Evolutionary conservation across 2,329 filamentous ascomycete genomes (phyloP), one percentile per base, ranked within the genome.

Genomic region (Lecanicillium sp.): DNA sequence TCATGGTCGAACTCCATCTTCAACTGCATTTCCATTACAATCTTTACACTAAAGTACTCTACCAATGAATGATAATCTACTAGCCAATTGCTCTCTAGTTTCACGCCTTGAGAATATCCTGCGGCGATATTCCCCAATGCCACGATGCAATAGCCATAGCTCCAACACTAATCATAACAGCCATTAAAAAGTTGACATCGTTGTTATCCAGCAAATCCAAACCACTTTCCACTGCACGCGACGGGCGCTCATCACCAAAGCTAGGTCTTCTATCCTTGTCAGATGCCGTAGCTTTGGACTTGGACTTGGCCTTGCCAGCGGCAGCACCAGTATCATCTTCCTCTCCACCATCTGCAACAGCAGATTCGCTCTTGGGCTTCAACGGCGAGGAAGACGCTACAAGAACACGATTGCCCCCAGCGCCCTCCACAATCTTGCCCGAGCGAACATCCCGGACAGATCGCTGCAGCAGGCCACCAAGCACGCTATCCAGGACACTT

Each of bases 121-220:
- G 50, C 12, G 78, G 52, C 6, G 75, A 70, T 17, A 80, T 52
- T 4, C 61, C 67, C 78, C 78, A 83, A 43, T 73, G 70, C 73
- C 70, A 78, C 32, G 69, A 63, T 20, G 74, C 78, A 25, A 76
- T 60, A 0, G 64, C 67, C 77, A 96, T 94, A 4, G 80, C 84
- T 4, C 81, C 76, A 14, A 88, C 47, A 55, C 85, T 95, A 75
- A 94, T 89, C 4, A 70, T 69, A 12, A 77, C 71, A 0, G 90
- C 89, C 90, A 95, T 96, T 41, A 90, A 59, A 42, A 95, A 77
- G 59, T 98, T 98, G 51, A 98, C 88, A 39, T 85, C 84, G 59
- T 98, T 98, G 60, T 98, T 98, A 60, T 94, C 88, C 41, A 98
- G 67, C 44, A 94, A 58, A 56, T 95, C 75, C 75, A 64, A 69